Percentiles rank a stretch among this genome's conserved stretches.
Conservation (phyloP, 2,329 filamentous ascomycete genomes). For the Pseudocercospora eumusae region DNA sequence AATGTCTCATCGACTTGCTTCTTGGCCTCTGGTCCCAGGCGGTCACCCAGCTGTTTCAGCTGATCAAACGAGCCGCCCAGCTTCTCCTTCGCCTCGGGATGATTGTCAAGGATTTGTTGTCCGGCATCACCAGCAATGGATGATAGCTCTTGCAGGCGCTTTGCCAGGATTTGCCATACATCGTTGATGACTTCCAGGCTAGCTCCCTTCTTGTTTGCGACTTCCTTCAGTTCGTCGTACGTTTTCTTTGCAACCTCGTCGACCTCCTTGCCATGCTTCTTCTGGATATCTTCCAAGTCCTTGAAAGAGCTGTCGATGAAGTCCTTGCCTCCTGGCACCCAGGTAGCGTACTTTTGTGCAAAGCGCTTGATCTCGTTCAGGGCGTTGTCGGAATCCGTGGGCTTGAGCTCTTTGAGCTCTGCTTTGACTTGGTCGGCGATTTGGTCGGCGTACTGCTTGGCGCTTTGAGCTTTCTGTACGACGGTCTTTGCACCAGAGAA, state of each 20-base stretch:
- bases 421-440: constrained; percentile 57
- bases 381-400: constrained; percentile 65
- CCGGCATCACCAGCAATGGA: constrained; percentile 64
- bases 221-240: constrained; percentile 65
- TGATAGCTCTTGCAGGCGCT: constrained; percentile 61
- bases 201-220: constrained; percentile 60
- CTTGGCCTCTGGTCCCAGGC: constrained; percentile 74
- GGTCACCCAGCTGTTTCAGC: constrained; percentile 67
- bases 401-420: constrained; percentile 56
- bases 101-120: constrained; percentile 68
- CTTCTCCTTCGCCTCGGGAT: constrained; percentile 72
- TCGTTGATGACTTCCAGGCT: constrained; percentile 63
- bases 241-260: constrained; percentile 67
- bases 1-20: constrained; percentile 73
- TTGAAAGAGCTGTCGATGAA: constrained; percentile 71
- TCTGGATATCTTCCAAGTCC: constrained; percentile 67
- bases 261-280: constrained; percentile 69
- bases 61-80: constrained; percentile 68
- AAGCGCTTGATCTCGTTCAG: constrained; percentile 66
- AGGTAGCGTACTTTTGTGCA: constrained; percentile 67
- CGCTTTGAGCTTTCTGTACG: constrained; percentile 55
- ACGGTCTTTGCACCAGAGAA: constrained; percentile 44
- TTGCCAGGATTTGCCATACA: constrained; percentile 63
- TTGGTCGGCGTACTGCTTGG: constrained; percentile 59
- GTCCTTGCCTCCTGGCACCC: constrained; percentile 68